phyloP scores from a whole-genome alignment of 495 filamentous ascomycete genomes.

The Neurospora sp. region DNA sequence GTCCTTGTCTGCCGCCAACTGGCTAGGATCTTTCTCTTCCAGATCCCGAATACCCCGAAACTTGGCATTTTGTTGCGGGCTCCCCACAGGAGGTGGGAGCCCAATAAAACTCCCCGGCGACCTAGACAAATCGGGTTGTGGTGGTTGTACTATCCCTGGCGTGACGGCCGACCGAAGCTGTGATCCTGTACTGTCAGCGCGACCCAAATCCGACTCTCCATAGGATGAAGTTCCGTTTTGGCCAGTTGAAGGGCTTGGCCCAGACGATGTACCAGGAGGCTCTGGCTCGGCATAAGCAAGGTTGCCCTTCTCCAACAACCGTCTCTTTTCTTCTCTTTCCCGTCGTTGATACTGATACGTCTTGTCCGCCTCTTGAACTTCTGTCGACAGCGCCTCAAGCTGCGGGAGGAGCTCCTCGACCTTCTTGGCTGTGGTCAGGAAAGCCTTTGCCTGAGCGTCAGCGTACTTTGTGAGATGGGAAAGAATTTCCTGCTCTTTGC shows the following conservation, averaged over 20 bases:
- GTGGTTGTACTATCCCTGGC: constrained; percentile 16
- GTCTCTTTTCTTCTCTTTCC: constrained; percentile 86
- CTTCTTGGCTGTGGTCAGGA: constrained; percentile 71
- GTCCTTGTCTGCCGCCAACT: constrained; percentile 38
- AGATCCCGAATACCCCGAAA: constrained; percentile 86
- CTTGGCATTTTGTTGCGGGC: constrained; percentile 49
- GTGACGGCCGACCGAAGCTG: constrained; percentile 40
- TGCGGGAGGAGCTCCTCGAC: constrained; percentile 83
- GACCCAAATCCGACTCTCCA: constrained; percentile 55
- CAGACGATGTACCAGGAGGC: constrained; percentile 21
- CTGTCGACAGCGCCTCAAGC: constrained; percentile 79
- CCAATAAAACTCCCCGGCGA: constrained; percentile 33
- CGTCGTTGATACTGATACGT: constrained; percentile 89
- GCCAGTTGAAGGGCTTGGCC: constrained; percentile 11
- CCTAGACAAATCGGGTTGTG: constrained; percentile 26
- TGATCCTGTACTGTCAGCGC: constrained; percentile 63
- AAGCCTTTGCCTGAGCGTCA: constrained; percentile 77
- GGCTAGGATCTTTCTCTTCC: constrained; percentile 62
- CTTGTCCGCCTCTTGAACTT: constrained; percentile 87
- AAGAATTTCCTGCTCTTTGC: constrained; percentile 94
- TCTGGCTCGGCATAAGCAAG: constrained; percentile 72
- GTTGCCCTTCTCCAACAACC: constrained; percentile 80
- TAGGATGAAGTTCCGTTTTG: constrained; percentile 33
- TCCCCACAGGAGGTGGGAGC: constrained; percentile 27
- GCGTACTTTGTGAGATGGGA: constrained; percentile 94